Base-by-base conservation (phyloP, 108 stramenopile genomes). In the Parmales sp. region DNA sequence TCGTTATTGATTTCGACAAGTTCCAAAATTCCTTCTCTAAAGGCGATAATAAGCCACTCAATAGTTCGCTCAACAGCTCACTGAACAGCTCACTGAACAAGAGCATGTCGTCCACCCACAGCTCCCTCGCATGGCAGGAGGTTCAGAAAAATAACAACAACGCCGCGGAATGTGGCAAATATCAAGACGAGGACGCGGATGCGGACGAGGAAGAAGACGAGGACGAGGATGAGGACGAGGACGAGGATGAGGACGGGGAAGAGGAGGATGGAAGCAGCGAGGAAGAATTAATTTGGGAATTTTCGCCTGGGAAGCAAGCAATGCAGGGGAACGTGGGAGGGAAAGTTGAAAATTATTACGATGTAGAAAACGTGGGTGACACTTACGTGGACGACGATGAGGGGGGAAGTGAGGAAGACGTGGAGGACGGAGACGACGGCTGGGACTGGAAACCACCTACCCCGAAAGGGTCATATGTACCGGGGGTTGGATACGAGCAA, bases 171-270 rank as follows among this genome's bases (percentile, higher is more conserved):
- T 28, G 54, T 26, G 54, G 54, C 1, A 31, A 31, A 16, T 5
- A 23, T 20, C n/a, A 34, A 3, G 3, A 20, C 1, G 54, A 60
- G 8, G 31, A 60, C 8, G 54, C 29, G 54, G 29, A 48, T n/a
- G 46, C 19, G 4, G 11, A 13, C 16, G 16, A 18, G 19, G 46
- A 48, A 3, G 46, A 60, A 34, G 49, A 22, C 20, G 49, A 50
- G 49, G 49, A 50, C 5, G n/a, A 19, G 7, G 49, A 50, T 18
- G 49, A 50, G 49, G 54, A 60, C 31, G 54, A 60, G 54, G 54
- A 60, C 5, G 54, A 31, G 54, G 28, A 60, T 5, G 54, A 60
- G 36, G 54, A 60, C 6, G 31, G 26, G 1, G 31, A 34, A 16
- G 54, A 60, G 54, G 54, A 60, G 4, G 54, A 29, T 13, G 16